A percentile compares a stretch with the other conserved stretches of the same genome.
These are phyloP conservation scores for Colletotrichum chrysophilum DNA, from an alignment of 2,329 filamentous ascomycete genomes.

Conservation along the genomic window DNA sequence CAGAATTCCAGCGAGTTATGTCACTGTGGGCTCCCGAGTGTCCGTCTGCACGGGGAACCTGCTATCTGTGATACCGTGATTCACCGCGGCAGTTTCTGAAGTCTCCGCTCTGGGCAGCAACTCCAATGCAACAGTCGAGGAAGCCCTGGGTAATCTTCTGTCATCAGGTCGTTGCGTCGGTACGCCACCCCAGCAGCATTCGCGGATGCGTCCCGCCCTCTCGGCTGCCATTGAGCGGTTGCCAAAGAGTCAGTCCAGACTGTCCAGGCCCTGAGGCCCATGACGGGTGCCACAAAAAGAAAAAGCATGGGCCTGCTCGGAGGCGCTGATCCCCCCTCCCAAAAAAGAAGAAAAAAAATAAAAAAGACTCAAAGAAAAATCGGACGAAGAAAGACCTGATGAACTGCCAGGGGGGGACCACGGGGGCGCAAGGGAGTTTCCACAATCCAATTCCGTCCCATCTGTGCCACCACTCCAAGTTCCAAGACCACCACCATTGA, in stretches of 20 bases:
- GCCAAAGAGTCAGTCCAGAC: conserved; percentile 17
- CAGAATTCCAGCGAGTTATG: neutral
- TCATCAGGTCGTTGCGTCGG: conserved; percentile 15
- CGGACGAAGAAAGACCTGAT: conserved; percentile 9
- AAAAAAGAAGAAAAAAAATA: neutral
- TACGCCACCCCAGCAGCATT: conserved; percentile 4
- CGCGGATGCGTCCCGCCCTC: neutral
- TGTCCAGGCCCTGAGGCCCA: conserved; percentile 4
- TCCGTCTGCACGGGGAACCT: neutral
- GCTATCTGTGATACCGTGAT: neutral
- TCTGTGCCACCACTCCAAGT: neutral
- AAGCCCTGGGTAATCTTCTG: neutral
- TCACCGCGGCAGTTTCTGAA: neutral
- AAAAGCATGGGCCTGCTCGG: conserved; percentile 1
- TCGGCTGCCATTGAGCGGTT: neutral
- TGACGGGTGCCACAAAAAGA: conserved; percentile 1
- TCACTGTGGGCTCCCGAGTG: neutral
- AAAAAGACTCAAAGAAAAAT: neutral
- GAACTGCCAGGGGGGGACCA: neutral
- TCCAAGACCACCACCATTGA: neutral
- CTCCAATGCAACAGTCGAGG: neutral
- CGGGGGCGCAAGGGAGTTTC: neutral
- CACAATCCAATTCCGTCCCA: neutral
- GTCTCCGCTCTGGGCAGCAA: conserved; percentile 11
- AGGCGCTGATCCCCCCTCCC: conserved; percentile 1